Percentiles rank a stretch among this genome's conserved stretches.
Conservation (phyloP, 2,329 filamentous ascomycete species). For the Dichotomopilus funicola region DNA sequence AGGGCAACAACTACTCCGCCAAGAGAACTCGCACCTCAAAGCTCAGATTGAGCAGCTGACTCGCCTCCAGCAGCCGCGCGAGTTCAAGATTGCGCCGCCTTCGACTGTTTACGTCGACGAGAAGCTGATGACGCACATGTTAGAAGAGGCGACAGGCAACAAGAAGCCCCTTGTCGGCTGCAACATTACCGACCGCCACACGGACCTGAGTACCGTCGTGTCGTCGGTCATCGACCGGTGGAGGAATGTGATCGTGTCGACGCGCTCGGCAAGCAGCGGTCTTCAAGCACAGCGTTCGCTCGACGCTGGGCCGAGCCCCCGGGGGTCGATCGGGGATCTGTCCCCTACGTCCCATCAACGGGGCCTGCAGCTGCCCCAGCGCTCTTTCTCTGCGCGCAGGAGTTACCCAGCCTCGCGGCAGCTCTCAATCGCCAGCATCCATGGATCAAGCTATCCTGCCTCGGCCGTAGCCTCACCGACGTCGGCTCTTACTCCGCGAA, state of each 20-base stretch:
- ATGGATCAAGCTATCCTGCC: slow-evolving; percentile 4
- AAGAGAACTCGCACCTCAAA: slow-evolving; percentile 52
- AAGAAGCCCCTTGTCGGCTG: slow-evolving; percentile 39
- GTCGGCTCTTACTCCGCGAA: not conserved
- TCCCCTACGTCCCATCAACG: not conserved
- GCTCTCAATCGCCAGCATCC: slow-evolving; percentile 14
- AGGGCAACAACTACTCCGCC: slow-evolving; percentile 43
- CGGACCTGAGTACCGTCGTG: slow-evolving; percentile 47
- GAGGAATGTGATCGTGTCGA: slow-evolving; percentile 53
- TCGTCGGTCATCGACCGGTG: slow-evolving; percentile 53
- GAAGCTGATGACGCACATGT: slow-evolving; percentile 40
- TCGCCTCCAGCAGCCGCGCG: slow-evolving; percentile 52
- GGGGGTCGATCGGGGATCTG: not conserved
- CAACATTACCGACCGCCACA: slow-evolving; percentile 43
- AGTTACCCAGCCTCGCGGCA: slow-evolving; percentile 17
- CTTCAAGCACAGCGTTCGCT: slow-evolving; percentile 47
- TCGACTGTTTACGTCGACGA: slow-evolving; percentile 46
- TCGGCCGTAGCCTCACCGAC: not conserved
- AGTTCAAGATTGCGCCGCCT: slow-evolving; percentile 49
- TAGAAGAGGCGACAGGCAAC: slow-evolving; percentile 38
- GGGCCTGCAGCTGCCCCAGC: not conserved
- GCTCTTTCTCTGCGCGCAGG: not conserved
- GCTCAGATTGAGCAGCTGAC: slow-evolving; percentile 54
- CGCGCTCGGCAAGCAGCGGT: slow-evolving; percentile 37
- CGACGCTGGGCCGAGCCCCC: slow-evolving; percentile 23